phyloP scores from a whole-genome alignment of 2,329 filamentous ascomycete species.

The Botrytis pseudocinerea region DNA sequence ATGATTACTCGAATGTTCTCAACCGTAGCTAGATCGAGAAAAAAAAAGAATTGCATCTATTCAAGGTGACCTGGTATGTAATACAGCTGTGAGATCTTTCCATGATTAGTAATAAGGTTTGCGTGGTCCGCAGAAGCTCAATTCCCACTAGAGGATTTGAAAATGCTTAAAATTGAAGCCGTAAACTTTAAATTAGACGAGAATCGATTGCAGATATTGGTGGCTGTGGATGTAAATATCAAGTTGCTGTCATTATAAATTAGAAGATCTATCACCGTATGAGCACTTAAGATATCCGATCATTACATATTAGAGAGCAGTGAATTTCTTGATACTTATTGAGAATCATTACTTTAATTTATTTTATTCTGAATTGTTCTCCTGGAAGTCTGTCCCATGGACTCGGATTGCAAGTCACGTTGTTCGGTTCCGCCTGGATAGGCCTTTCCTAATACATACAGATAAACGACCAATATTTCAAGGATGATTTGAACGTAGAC shows the following conservation, averaged over 20 bases:
- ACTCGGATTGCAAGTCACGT: not conserved
- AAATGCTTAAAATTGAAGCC: too few species aligned
- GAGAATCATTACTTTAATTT: not conserved
- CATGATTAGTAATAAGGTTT: not conserved
- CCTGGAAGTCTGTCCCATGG: not conserved
- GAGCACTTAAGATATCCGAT: not conserved
- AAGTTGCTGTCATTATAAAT: not conserved
- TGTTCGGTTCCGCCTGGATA: not conserved
- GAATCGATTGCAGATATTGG: not conserved
- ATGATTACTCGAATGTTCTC: not conserved
- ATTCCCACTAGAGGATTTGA: fast-evolving
- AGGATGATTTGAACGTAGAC: not conserved
- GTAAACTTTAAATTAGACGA: not conserved
- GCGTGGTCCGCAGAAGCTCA: too few species aligned
- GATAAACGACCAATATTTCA: not conserved
- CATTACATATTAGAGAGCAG: not conserved
- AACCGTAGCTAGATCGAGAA: not conserved
- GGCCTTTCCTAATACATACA: not conserved
- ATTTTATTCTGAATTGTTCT: not conserved
- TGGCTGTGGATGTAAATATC: not conserved
- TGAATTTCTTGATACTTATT: not conserved
- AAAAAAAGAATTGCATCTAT: not conserved
- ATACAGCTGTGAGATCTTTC: too few species aligned
- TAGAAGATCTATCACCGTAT: not conserved
- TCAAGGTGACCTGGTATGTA: fast-evolving